Percentiles rank a stretch among this genome's conserved stretches.
phyloP scores from a whole-genome alignment of 345 rosid species.

The Sisymbrium altissimum region DNA sequence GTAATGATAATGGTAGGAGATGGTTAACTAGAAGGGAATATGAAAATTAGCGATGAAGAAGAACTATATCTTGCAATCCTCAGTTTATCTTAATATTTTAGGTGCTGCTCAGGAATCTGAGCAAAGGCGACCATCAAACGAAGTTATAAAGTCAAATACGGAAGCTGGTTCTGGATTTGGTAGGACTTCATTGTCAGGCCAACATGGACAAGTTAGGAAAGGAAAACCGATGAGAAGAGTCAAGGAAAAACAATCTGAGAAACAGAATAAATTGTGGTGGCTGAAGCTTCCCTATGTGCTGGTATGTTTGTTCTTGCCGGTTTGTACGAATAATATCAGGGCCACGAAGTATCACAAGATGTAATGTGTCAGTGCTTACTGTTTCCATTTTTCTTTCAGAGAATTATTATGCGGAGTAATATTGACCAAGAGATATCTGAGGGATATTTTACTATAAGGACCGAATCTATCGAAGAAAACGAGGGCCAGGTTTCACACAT shows the following conservation, averaged over 20 bases:
- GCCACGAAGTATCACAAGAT: not conserved
- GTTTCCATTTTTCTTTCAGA: constrained; percentile 41
- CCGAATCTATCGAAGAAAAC: constrained; percentile 30
- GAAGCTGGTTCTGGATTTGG: constrained; percentile 36
- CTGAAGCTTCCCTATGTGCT: constrained; percentile 67
- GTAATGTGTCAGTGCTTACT: not conserved
- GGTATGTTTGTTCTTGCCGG: constrained; percentile 36
- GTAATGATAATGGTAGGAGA: not conserved
- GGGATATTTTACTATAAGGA: constrained; percentile 52
- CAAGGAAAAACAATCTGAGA: constrained; percentile 33
- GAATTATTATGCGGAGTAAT: constrained; percentile 60
- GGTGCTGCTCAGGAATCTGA: constrained; percentile 44
- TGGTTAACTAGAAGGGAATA: not conserved
- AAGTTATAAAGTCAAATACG: constrained; percentile 36
- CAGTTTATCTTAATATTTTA: constrained; percentile 30
- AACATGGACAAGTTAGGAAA: constrained; percentile 27
- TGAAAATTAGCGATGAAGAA: constrained; percentile 4
- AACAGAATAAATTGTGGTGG: constrained; percentile 57
- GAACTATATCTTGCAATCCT: constrained; percentile 9
- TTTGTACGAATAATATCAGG: not conserved
- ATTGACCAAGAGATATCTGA: constrained; percentile 42
- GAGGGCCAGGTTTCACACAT: constrained; percentile 35
- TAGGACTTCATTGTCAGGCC: constrained; percentile 20
- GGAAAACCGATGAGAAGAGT: constrained; percentile 17
- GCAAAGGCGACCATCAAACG: constrained; percentile 22